Evolutionary conservation across 2,329 filamentous ascomycete genomes (phyloP).

Genomic region (Claviceps sp.): DNA sequence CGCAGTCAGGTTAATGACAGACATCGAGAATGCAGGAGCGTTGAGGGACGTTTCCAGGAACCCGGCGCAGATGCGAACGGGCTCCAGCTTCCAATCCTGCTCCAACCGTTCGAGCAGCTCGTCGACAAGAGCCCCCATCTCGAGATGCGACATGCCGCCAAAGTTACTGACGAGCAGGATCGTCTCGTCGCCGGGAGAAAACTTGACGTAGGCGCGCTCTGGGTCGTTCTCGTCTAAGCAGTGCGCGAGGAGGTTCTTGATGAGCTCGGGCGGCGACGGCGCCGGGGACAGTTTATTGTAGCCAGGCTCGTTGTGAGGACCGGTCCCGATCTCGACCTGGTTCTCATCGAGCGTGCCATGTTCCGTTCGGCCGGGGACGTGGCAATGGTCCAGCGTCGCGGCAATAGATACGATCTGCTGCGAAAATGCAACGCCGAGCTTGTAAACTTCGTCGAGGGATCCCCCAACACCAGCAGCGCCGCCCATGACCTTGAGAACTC

Average conservation of each 20-base stretch:
- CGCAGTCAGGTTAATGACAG: constrained; percentile 45
- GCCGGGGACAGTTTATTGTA: constrained; percentile 41
- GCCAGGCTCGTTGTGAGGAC: constrained; percentile 54
- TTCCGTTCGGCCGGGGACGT: constrained; percentile 39
- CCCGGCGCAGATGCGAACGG: constrained; percentile 44
- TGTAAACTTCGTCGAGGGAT: constrained; percentile 35
- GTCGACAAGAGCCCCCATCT: constrained; percentile 40
- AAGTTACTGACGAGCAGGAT: constrained; percentile 46
- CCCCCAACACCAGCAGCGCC: constrained; percentile 33
- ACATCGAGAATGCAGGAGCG: constrained; percentile 56
- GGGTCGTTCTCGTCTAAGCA: constrained; percentile 44
- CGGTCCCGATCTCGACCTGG: constrained; percentile 51
- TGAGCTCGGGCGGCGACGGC: constrained; percentile 33
- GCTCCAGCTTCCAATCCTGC: constrained; percentile 32
- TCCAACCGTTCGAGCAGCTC: constrained; percentile 38
- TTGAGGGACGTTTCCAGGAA: constrained; percentile 61
- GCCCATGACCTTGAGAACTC: constrained; percentile 44
- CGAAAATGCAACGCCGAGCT: constrained; percentile 35
- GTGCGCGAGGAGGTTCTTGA: constrained; percentile 44
- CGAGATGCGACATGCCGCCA: constrained; percentile 43
- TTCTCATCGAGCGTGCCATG: constrained; percentile 33
- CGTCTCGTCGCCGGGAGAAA: constrained; percentile 31
- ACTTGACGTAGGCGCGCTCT: constrained; percentile 35
- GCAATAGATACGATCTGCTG: constrained; percentile 42
- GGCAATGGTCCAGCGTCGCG: constrained; percentile 46